These are phyloP conservation scores for Aspergillus ostianus DNA, from an alignment of 495 filamentous ascomycete species.

Conservation along the genomic window DNA sequence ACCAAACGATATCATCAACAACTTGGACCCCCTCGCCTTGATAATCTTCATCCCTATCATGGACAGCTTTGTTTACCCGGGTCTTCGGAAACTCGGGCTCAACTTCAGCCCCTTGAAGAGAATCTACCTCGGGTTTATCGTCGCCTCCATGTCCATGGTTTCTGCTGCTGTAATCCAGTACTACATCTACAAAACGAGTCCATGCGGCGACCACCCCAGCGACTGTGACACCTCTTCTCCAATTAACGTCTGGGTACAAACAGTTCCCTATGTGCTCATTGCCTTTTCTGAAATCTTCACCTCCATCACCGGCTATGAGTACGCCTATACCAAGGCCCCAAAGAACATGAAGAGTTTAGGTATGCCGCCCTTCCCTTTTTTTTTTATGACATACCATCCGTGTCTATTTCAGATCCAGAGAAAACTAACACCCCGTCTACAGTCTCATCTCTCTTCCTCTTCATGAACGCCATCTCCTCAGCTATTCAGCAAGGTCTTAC, in stretches of 20 bases:
- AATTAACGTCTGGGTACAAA: conserved; percentile 57
- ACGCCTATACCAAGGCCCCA: conserved; percentile 41
- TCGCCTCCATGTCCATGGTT: conserved; percentile 58
- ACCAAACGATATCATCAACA: conserved; percentile 69
- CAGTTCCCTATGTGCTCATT: conserved; percentile 58
- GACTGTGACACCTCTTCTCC: conserved; percentile 41
- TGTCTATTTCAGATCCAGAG: not conserved
- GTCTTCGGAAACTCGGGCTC: conserved; percentile 55
- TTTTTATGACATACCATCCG: not conserved
- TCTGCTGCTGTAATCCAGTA: conserved; percentile 63
- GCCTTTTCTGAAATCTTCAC: conserved; percentile 68
- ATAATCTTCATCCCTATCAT: conserved; percentile 69
- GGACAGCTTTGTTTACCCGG: conserved; percentile 64
- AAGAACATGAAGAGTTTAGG: conserved; percentile 37
- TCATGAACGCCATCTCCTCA: conserved; percentile 60
- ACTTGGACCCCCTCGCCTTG: conserved; percentile 69
- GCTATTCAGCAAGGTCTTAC: conserved; percentile 64
- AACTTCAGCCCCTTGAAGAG: conserved; percentile 65
- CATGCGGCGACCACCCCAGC: conserved; percentile 51
- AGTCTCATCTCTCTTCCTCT: conserved; percentile 61
- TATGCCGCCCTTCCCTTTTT: conserved; percentile 10
- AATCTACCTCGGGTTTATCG: conserved; percentile 64
- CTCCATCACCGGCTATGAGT: conserved; percentile 56
- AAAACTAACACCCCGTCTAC: conserved; percentile 32
- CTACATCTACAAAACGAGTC: conserved; percentile 60